Conservation (phyloP, 257 asterid genomes). For the Nicotiana undulata region DNA sequence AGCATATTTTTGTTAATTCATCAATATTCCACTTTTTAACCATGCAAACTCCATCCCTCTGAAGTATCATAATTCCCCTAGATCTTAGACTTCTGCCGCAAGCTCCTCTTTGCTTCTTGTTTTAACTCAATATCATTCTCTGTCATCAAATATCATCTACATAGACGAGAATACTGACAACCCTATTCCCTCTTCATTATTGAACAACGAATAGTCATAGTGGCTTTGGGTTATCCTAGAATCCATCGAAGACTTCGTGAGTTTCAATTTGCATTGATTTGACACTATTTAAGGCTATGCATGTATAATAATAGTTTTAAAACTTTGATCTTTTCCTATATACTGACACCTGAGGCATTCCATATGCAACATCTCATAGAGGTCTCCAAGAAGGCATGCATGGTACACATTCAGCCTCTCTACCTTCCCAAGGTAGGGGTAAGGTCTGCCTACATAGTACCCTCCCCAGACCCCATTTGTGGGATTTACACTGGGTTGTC, state of each 20-base stretch:
- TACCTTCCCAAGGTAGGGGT: too few relatives aligned
- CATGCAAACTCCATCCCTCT: background rate
- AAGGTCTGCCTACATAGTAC: too few relatives aligned
- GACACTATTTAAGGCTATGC: background rate
- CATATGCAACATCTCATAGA: background rate
- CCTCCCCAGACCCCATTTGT: too few relatives aligned
- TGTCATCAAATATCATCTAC: background rate
- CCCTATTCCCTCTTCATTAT: background rate
- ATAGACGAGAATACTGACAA: background rate
- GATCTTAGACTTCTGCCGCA: background rate
- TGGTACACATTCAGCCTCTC: background rate
- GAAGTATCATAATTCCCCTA: background rate
- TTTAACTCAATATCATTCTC: background rate
- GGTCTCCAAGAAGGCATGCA: background rate
- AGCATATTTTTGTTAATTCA: background rate
- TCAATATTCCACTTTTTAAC: background rate
- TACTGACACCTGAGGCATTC: background rate
- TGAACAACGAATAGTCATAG: background rate
- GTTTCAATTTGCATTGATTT: background rate
- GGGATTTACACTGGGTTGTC: too few relatives aligned
- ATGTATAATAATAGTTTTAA: too few relatives aligned
- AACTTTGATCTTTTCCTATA: background rate
- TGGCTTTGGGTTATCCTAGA: background rate
- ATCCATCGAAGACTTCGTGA: background rate
- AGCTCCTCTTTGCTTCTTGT: background rate